phyloP scores from a whole-genome alignment of 1,284 basidiomycete species.

The Microbotryomycetes sp. region DNA sequence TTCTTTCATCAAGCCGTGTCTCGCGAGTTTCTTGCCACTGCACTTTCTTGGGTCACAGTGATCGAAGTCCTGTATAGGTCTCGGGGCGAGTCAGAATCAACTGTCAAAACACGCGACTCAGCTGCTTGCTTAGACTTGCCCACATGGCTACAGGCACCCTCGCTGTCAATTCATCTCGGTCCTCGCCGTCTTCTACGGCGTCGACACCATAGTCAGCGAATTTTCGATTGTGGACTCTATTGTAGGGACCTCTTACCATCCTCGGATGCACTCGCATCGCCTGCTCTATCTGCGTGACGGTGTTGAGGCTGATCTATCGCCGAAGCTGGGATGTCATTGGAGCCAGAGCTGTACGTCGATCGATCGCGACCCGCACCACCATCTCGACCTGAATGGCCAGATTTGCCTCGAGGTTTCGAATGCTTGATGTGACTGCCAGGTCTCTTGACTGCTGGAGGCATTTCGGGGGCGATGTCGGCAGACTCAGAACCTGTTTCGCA shows the following conservation, averaged over 20 bases:
- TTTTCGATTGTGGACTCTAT: neutral
- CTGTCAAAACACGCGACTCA: neutral
- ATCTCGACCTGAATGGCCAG: neutral
- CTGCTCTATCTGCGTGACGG: neutral
- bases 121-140: slow-evolving; percentile 8
- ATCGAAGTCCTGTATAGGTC: slow-evolving; percentile 69
- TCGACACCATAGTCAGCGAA: neutral
- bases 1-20: slow-evolving; percentile 76
- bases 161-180: slow-evolving; percentile 11
- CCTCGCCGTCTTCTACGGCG: neutral
- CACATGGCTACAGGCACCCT: slow-evolving; percentile 32
- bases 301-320: slow-evolving; percentile 24
- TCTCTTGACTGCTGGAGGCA: neutral
- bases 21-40: slow-evolving; percentile 86
- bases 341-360: slow-evolving; percentile 9
- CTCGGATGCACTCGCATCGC: slow-evolving; percentile 1
- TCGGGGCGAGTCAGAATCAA: neutral
- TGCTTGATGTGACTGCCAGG: neutral
- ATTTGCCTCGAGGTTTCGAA: neutral
- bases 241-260: neutral
- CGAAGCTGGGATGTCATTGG: slow-evolving; percentile 23
- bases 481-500: no score
- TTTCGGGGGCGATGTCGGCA: neutral
- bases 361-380: slow-evolving; percentile 23
- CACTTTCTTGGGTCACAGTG: slow-evolving; percentile 94